These are phyloP conservation scores for Lotus japonicus DNA, from an alignment of 306 rosid species.

Conservation along the genomic window DNA sequence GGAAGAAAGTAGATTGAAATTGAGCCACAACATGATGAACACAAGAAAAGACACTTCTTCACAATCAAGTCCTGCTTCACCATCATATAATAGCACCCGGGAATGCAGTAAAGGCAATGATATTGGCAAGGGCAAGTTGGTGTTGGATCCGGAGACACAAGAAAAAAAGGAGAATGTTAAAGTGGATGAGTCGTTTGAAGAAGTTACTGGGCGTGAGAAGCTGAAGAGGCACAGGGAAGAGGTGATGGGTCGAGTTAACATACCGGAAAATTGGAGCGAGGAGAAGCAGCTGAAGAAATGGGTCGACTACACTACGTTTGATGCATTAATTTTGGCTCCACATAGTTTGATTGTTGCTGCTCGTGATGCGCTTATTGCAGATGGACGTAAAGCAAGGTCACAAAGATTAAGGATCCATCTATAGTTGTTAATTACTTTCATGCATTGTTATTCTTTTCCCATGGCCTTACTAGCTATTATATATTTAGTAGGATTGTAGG, in stretches of 20 bases:
- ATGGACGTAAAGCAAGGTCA: slow-evolving; percentile 34
- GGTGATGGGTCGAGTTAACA: slow-evolving; percentile 34
- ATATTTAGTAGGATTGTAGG: not conserved
- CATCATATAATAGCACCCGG: too few relatives aligned
- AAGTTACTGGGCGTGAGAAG: slow-evolving; percentile 38
- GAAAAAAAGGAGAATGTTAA: not conserved
- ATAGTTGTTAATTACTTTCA: not conserved
- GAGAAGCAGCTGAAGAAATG: slow-evolving; percentile 54
- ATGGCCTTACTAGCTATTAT: not conserved
- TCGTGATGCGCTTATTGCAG: slow-evolving; percentile 56
- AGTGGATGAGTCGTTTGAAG: not conserved
- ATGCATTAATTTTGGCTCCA: slow-evolving; percentile 43
- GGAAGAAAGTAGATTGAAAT: too few relatives aligned
- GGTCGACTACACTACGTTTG: slow-evolving; percentile 49
- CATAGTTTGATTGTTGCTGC: slow-evolving; percentile 39
- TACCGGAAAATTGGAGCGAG: slow-evolving; percentile 62
- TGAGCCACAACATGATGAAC: too few relatives aligned
- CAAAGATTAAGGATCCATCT: slow-evolving; percentile 37
- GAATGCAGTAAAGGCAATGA: too few relatives aligned
- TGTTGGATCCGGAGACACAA: not conserved
- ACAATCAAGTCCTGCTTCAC: too few relatives aligned
- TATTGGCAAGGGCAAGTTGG: too few relatives aligned
- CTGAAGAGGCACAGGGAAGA: slow-evolving; percentile 59
- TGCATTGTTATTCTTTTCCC: not conserved
- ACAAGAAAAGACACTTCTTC: too few relatives aligned